phyloP scores from a whole-genome alignment of 768 basidiomycete species.

The Lactarius indigo region DNA sequence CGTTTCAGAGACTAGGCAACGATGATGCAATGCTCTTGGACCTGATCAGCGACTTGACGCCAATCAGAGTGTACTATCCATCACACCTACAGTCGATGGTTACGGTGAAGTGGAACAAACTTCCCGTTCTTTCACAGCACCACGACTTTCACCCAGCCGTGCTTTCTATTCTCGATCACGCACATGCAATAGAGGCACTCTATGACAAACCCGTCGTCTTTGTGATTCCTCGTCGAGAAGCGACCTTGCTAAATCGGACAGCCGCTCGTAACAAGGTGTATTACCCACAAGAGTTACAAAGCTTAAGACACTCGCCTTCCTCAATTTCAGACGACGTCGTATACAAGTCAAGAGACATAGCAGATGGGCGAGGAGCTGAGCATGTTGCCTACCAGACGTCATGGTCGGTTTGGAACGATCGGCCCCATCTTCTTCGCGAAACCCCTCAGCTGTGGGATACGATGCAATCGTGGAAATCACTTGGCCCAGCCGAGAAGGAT shows the following conservation, averaged over 20 bases:
- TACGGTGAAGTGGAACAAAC: no score
- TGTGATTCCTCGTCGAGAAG: no score
- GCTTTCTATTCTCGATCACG: no score
- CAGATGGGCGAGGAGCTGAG: background rate
- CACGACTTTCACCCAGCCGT: no score
- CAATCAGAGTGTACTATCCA: no score
- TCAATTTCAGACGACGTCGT: conserved; percentile 31
- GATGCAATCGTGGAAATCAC: conserved; percentile 2
- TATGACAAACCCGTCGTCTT: background rate
- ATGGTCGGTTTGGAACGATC: conserved; percentile 1
- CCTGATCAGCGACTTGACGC: no score
- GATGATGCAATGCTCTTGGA: no score
- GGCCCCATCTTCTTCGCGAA: background rate
- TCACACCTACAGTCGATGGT: no score
- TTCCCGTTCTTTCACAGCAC: no score
- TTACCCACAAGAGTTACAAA: conserved; percentile 4
- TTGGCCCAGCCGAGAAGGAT: background rate
- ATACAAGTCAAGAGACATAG: conserved; percentile 9
- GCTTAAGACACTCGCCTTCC: background rate
- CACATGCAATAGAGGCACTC: no score
- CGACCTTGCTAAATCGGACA: background rate
- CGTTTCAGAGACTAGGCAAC: no score
- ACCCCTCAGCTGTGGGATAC: background rate
- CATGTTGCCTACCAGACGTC: conserved; percentile 1
- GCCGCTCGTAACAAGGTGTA: conserved; percentile 3